phyloP scores from a whole-genome alignment of 1,284 basidiomycete genomes.

The Puccinia polysora region DNA sequence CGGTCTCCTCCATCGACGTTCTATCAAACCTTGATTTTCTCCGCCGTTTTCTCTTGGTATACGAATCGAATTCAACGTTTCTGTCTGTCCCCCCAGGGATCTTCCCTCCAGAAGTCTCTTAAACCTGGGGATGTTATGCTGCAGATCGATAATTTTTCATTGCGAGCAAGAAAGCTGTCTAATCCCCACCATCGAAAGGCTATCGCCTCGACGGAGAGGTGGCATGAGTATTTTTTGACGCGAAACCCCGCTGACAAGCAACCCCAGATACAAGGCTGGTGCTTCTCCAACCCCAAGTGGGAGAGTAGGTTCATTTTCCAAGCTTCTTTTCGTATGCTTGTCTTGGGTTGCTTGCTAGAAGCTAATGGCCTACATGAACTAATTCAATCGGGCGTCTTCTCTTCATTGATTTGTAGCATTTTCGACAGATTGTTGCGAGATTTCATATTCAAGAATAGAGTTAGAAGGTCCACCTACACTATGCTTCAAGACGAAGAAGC shows the following conservation, averaged over 20 bases:
- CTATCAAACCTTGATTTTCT: background rate
- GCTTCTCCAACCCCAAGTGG: background rate
- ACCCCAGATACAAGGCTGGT: constrained; percentile 20
- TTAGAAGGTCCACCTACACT: background rate
- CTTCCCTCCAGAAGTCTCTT: background rate
- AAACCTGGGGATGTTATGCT: constrained; percentile 15
- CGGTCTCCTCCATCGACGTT: background rate
- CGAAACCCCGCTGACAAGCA: background rate
- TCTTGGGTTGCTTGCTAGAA: background rate
- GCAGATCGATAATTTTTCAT: constrained; percentile 7
- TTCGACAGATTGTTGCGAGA: constrained; percentile 5
- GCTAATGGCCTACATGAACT: too few species aligned
- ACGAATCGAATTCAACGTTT: too few species aligned
- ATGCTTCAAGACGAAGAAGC: constrained; percentile 3
- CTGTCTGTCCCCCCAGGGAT: too few species aligned
- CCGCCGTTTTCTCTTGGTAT: too few species aligned
- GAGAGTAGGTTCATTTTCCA: constrained; percentile 10
- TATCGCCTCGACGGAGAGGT: background rate
- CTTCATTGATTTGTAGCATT: background rate
- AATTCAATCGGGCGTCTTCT: too few species aligned
- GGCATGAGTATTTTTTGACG: constrained; percentile 17
- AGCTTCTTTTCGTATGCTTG: background rate
- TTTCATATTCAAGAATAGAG: background rate
- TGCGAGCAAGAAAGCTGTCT: background rate
- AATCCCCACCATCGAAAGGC: background rate